phyloP scores from a whole-genome alignment of 331 rosid genomes.

The Acacia concinna region DNA sequence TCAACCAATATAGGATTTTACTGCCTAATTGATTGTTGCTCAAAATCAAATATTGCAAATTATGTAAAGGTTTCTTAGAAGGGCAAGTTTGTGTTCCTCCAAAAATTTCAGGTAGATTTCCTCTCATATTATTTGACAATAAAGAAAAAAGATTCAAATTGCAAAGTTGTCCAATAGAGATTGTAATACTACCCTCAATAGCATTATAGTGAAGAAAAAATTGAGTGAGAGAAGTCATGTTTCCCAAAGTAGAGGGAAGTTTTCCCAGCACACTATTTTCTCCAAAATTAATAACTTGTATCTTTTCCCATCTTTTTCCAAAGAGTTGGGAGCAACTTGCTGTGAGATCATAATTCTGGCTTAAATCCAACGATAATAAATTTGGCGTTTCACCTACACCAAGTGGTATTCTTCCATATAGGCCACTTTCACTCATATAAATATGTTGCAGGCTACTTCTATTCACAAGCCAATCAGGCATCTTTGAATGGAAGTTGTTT shows the following conservation, averaged over 20 bases:
- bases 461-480: constrained; percentile 49
- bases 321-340: constrained; percentile 46
- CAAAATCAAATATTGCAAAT: constrained; percentile 9
- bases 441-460: constrained; percentile 34
- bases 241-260: constrained; percentile 44
- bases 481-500: constrained; percentile 29
- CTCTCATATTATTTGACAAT: constrained; percentile 31
- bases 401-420: constrained; percentile 55
- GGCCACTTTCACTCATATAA: background rate
- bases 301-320: constrained; percentile 33
- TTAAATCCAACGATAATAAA: constrained; percentile 20
- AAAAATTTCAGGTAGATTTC: constrained; percentile 36
- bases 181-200: constrained; percentile 45
- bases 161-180: constrained; percentile 41
- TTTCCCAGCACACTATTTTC: constrained; percentile 30
- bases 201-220: constrained; percentile 17
- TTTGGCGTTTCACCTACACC: constrained; percentile 36
- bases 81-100: constrained; percentile 29
- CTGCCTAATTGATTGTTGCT: constrained; percentile 28
- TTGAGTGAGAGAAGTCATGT: constrained; percentile 37
- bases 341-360: constrained; percentile 6
- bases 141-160: background rate
- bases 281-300: constrained; percentile 16
- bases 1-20: constrained; percentile 41
- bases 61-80: constrained; percentile 26